Conservation (phyloP, 371 early-diverging fungal genomes). For the Apophysomyces variabilis region DNA sequence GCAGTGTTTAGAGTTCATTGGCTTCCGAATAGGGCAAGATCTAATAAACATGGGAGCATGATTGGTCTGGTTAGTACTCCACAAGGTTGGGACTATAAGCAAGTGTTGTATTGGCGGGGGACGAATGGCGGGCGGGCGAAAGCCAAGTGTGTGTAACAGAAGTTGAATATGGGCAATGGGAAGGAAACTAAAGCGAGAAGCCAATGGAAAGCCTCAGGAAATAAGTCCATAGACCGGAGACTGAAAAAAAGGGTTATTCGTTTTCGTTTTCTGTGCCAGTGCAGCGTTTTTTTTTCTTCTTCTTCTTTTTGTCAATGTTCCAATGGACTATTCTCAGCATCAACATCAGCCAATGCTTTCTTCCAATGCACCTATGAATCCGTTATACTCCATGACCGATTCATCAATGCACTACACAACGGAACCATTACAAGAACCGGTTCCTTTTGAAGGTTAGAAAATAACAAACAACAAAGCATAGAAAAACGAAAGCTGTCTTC, state of each 20-base stretch:
- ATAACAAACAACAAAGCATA: neutral
- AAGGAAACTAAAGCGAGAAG: conserved; percentile 14
- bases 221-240: neutral
- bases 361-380: conserved; percentile 6
- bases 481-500: neutral
- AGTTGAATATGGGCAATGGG: conserved; percentile 14
- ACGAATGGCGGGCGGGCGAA: neutral
- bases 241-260: neutral
- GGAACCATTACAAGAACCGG: conserved; percentile 49
- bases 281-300: neutral
- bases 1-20: conserved; percentile 24
- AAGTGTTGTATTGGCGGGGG: conserved; percentile 4
- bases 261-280: neutral
- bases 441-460: conserved; percentile 48
- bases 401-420: conserved; percentile 6
- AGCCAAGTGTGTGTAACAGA: conserved; percentile 11
- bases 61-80: conserved; percentile 2
- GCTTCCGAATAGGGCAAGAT: conserved; percentile 15
- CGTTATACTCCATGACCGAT: conserved; percentile 4
- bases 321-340: conserved; percentile 22
- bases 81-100: neutral
- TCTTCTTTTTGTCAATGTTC: conserved; percentile 11
- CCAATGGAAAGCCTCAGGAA: neutral
- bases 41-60: conserved; percentile 9
- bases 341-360: conserved; percentile 9